Evolutionary conservation across 169 alveolate genomes (phyloP).

Genomic region (Eimeria sp.): DNA sequence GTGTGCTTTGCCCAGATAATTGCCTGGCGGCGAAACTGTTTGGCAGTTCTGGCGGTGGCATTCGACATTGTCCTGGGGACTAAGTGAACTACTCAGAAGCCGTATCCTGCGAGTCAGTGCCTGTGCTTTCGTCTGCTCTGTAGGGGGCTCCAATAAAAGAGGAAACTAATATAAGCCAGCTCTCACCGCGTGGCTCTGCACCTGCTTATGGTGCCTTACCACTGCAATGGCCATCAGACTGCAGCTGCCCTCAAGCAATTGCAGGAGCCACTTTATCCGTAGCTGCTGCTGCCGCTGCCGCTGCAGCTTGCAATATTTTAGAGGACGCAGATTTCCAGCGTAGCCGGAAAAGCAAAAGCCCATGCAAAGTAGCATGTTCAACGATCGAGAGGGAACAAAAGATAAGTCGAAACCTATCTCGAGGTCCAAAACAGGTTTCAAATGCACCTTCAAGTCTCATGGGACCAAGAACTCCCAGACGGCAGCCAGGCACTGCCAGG

Average conservation of each 20-base stretch:
- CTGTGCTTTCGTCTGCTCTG: conserved; percentile 2
- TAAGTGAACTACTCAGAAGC: background rate
- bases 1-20: background rate
- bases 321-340: background rate
- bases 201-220: background rate
- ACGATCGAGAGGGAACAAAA: background rate
- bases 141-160: background rate
- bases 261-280: conserved; percentile 26
- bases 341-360: background rate
- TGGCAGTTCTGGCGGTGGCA: background rate
- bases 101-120: background rate
- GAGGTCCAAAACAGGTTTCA: background rate
- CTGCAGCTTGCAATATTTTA: conserved; percentile 15
- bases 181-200: background rate
- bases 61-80: background rate
- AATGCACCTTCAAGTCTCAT: background rate
- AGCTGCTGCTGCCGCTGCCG: conserved; percentile 62
- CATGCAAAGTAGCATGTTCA: background rate
- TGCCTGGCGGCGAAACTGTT: background rate
- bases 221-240: background rate
- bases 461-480: background rate
- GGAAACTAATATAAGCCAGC: background rate
- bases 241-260: conserved; percentile 31
- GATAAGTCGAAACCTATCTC: background rate
- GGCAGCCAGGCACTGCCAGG: background rate